A percentile compares a stretch with the other conserved stretches of the same genome.
These are phyloP conservation scores for Aspergillus bridgeri DNA, from an alignment of 495 filamentous ascomycete species.

Conservation along the genomic window DNA sequence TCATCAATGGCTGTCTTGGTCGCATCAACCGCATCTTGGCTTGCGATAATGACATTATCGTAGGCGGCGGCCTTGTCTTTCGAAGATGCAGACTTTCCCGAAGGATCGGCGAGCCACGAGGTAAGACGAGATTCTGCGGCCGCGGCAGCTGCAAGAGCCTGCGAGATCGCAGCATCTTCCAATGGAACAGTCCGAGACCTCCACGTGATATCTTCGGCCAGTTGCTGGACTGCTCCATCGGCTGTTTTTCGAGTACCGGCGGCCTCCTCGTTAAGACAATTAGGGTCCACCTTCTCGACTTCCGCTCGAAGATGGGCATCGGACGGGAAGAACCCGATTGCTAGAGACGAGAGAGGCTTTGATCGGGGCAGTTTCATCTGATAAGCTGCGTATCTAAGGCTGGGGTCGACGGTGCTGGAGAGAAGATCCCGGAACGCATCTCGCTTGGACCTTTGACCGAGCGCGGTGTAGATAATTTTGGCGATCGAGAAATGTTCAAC, in stretches of 20 bases:
- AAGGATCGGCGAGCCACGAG: conserved; percentile 35
- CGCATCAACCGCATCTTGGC: conserved; percentile 91
- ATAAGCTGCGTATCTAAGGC: conserved; percentile 91
- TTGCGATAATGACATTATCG: conserved; percentile 83
- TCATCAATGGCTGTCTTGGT: conserved; percentile 93
- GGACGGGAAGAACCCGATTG: conserved; percentile 67
- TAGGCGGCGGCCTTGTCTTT: conserved; percentile 75
- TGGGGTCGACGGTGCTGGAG: conserved; percentile 83
- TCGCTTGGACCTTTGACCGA: conserved; percentile 59
- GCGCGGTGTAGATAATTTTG: conserved; percentile 74
- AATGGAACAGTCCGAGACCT: conserved; percentile 81
- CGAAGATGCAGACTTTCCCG: conserved; percentile 37
- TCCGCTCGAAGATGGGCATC: conserved; percentile 58
- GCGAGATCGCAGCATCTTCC: conserved; percentile 88
- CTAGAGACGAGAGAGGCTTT: conserved; percentile 71
- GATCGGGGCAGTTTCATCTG: conserved; percentile 81
- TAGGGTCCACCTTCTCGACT: conserved; percentile 70
- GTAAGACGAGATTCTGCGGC: conserved; percentile 52
- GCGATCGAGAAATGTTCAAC: conserved; percentile 71
- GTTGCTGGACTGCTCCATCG: conserved; percentile 49
- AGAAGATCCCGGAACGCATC: conserved; percentile 85
- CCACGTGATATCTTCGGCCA: conserved; percentile 82
- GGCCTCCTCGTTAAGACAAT: conserved; percentile 61
- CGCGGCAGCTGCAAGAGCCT: conserved; percentile 59
- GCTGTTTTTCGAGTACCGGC: conserved; percentile 52